phyloP scores from a whole-genome alignment of 352 stramenopile genomes.

The Thraustochytrium sp. region DNA sequence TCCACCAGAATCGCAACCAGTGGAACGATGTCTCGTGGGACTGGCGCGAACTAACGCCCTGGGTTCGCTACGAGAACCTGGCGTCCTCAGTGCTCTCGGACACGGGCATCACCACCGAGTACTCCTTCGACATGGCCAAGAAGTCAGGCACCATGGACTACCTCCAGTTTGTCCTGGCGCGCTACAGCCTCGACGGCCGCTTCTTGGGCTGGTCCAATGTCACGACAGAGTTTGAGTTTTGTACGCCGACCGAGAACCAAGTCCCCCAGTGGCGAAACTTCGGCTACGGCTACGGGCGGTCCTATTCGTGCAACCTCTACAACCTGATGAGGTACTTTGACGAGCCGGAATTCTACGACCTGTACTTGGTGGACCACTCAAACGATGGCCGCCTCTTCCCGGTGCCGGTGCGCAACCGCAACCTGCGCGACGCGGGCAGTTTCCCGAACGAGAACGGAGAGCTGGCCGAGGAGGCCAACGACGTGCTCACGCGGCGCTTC shows the following conservation, averaged over 20 bases:
- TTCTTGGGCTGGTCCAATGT: conserved; percentile 67
- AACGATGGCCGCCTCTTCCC: conserved; percentile 63
- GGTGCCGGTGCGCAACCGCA: conserved; percentile 75
- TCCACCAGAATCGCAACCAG: conserved; percentile 35
- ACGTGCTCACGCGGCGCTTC: conserved; percentile 80
- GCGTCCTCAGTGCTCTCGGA: conserved; percentile 61
- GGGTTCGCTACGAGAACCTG: conserved; percentile 70
- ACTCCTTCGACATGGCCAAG: conserved; percentile 66
- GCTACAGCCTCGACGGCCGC: conserved; percentile 76
- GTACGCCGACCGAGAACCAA: conserved; percentile 48
- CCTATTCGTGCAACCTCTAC: conserved; percentile 67
- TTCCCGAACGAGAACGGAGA: conserved; percentile 69
- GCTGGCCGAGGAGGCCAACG: conserved; percentile 60
- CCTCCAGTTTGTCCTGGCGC: conserved; percentile 72
- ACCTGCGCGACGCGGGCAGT: conserved; percentile 61
- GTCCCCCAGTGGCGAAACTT: conserved; percentile 69
- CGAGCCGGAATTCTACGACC: conserved; percentile 71
- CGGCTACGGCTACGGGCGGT: conserved; percentile 58
- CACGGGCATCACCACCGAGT: conserved; percentile 70
- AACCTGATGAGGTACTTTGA: conserved; percentile 50
- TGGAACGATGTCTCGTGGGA: conserved; percentile 57
- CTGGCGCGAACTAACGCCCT: conserved; percentile 73
- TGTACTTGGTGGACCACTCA: conserved; percentile 77
- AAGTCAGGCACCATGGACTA: conserved; percentile 59
- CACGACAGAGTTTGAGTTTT: conserved; percentile 72